Evolutionary conservation across 2,329 filamentous ascomycete genomes (phyloP).

Genomic region (Xylaria sp.): DNA sequence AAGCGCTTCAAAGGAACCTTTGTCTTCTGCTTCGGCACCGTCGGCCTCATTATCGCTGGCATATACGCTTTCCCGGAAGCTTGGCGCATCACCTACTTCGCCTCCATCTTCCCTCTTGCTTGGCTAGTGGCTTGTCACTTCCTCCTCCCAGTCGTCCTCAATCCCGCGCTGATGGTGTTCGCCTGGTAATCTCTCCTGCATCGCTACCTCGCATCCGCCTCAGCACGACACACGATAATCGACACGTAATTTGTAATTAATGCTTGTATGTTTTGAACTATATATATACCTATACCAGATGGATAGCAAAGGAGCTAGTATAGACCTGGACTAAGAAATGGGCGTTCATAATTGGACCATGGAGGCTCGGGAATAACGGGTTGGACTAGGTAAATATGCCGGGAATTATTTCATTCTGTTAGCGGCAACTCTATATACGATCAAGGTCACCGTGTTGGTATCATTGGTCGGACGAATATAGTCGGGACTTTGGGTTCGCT

Average conservation of each 20-base stretch:
- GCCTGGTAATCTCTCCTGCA: constrained; percentile 57
- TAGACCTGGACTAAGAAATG: constrained; percentile 26
- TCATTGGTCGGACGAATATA: constrained; percentile 5
- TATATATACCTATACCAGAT: constrained; percentile 26
- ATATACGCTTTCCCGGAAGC: constrained; percentile 45
- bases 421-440: constrained; percentile 1
- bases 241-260: constrained; percentile 32
- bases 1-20: constrained; percentile 50
- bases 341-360: constrained; percentile 17
- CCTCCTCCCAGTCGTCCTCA: constrained; percentile 67
- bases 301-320: constrained; percentile 31
- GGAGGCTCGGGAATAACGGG: constrained; percentile 15
- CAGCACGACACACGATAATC: neutral
- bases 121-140: constrained; percentile 65
- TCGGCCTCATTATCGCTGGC: constrained; percentile 47
- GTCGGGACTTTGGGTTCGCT: constrained; percentile 7
- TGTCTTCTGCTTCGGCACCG: constrained; percentile 43
- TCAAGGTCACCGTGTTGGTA: neutral
- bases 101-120: constrained; percentile 68
- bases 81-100: constrained; percentile 68
- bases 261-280: constrained; percentile 10
- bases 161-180: constrained; percentile 72
- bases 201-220: neutral
- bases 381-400: constrained; percentile 14
- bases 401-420: constrained; percentile 1